A percentile compares a stretch with the other conserved stretches of the same genome.
These are phyloP conservation scores for Boeremia exigua DNA, from an alignment of 2,329 filamentous ascomycete species.

Conservation along the genomic window DNA sequence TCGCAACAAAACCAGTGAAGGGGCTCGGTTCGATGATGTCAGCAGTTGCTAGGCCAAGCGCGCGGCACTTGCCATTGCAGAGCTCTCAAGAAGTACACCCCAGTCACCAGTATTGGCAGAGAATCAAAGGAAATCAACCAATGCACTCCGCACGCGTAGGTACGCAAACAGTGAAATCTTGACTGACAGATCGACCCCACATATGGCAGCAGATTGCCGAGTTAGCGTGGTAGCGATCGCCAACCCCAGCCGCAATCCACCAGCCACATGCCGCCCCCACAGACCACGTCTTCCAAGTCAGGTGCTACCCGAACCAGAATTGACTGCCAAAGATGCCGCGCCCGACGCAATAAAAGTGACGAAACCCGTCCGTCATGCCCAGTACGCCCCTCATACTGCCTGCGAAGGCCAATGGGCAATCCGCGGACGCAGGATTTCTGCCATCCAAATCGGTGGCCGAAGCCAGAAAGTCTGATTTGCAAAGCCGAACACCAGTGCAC, in stretches of 20 bases:
- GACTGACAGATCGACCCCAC: not conserved
- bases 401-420: constrained; percentile 16
- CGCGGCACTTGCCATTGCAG: not conserved
- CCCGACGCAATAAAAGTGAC: constrained; percentile 17
- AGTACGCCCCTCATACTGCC: not conserved
- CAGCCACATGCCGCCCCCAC: constrained; percentile 15
- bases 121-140: not conserved
- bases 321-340: constrained; percentile 14
- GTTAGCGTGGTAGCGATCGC: constrained; percentile 11
- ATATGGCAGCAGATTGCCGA: not conserved
- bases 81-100: not conserved
- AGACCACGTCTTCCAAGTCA: not conserved
- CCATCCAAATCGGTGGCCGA: constrained; percentile 1
- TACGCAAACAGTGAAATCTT: not conserved
- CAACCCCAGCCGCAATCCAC: constrained; percentile 4
- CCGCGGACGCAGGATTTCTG: constrained; percentile 5
- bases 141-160: not conserved
- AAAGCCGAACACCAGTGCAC: not conserved
- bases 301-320: constrained; percentile 8
- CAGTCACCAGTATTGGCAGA: no score
- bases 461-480: not conserved
- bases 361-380: constrained; percentile 5
- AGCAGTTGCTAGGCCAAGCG: not conserved
- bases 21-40: not conserved
- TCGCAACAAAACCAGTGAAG: not conserved